phyloP scores from a whole-genome alignment of 2,329 filamentous ascomycete species.

The Hymenoscyphus repandus region DNA sequence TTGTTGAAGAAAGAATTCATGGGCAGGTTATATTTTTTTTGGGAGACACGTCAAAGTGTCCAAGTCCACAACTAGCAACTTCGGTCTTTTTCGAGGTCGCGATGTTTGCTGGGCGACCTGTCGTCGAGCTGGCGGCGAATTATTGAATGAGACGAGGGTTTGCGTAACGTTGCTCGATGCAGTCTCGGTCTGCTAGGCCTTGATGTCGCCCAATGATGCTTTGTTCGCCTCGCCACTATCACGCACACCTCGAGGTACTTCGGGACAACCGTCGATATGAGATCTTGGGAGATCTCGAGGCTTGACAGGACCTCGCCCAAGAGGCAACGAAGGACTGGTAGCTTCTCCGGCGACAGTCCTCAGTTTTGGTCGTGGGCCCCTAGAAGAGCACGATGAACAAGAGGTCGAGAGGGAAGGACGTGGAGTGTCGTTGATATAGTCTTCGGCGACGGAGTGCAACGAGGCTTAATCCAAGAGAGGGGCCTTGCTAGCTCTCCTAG shows the following conservation, averaged over 20 bases:
- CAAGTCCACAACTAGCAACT: not conserved
- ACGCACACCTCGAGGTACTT: not conserved
- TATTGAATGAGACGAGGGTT: not conserved
- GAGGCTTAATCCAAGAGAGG: not conserved
- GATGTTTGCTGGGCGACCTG: constrained; percentile 2
- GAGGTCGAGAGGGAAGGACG: not conserved
- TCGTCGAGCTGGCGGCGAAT: not conserved
- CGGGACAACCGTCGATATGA: not conserved
- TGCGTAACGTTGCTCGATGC: constrained; percentile 11
- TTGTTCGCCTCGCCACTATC: constrained; percentile 1
- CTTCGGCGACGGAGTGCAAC: not conserved
- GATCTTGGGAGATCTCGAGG: too few species aligned
- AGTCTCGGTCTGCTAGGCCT: not conserved
- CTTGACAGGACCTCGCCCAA: not conserved
- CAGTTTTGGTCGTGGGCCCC: not conserved
- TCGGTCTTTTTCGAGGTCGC: not conserved
- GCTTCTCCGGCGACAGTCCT: not conserved
- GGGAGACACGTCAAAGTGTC: not conserved
- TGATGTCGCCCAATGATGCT: not conserved
- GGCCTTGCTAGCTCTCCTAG: not conserved
- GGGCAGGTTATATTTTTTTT: constrained; percentile 4
- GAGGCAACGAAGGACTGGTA: not conserved
- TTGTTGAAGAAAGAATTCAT: constrained; percentile 12
- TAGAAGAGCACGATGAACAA: constrained; percentile 6
- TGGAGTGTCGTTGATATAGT: not conserved